A percentile compares a stretch with the other conserved stretches of the same genome.
These are phyloP conservation scores for Boletus pseudopeckii DNA, from an alignment of 768 basidiomycete genomes.

Conservation along the genomic window DNA sequence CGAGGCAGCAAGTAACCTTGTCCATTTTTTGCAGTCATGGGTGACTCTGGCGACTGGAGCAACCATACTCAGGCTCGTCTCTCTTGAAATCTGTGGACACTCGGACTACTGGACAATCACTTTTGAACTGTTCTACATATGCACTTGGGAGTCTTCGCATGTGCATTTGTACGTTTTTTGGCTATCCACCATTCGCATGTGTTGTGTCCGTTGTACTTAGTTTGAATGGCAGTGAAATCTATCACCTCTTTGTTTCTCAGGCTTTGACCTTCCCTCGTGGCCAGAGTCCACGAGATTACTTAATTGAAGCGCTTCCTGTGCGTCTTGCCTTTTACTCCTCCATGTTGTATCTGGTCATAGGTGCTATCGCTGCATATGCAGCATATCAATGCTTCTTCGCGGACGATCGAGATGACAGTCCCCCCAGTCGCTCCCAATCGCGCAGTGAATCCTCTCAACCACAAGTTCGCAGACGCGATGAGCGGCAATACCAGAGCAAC, in stretches of 20 bases:
- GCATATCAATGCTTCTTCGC: constrained; percentile 11
- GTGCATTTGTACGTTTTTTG: no score
- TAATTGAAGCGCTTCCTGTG: background rate
- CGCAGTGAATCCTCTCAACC: background rate
- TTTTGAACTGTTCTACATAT: background rate
- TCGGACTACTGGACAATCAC: constrained; percentile 1
- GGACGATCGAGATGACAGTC: constrained; percentile 4
- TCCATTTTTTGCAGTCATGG: constrained; percentile 39
- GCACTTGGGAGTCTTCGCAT: background rate
- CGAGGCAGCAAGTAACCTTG: background rate
- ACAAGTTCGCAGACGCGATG: constrained; percentile 6
- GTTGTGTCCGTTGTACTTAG: constrained; percentile 5
- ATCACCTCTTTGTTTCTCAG: background rate
- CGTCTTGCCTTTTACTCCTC: background rate
- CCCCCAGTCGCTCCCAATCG: background rate
- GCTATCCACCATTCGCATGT: no score
- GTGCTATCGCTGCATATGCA: constrained; percentile 8
- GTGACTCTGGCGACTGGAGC: constrained; percentile 52
- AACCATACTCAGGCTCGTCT: no score
- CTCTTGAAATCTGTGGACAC: constrained; percentile 12
- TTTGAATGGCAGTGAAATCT: no score
- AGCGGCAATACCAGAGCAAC: constrained; percentile 1
- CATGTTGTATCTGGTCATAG: constrained; percentile 16
- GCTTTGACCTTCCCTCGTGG: background rate
- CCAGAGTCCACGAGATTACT: no score